These are phyloP conservation scores for Vanderwaltozyma yarrowii DNA, from an alignment of 805 yeast species.

Conservation along the genomic window DNA sequence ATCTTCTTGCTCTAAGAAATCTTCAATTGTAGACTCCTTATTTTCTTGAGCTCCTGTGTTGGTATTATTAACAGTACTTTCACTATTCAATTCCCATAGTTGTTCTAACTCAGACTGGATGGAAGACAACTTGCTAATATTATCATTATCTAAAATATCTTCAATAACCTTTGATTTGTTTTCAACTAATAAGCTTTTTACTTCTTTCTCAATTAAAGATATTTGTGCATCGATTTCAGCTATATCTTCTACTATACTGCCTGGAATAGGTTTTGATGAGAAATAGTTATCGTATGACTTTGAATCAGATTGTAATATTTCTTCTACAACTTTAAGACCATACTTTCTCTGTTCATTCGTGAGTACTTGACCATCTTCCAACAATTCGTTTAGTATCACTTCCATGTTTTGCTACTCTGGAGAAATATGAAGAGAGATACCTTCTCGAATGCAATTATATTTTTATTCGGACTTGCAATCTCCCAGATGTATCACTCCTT, in stretches of 20 bases:
- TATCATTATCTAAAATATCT: constrained; percentile 29
- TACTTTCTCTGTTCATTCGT: constrained; percentile 21
- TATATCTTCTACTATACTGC: constrained; percentile 47
- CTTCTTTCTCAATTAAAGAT: constrained; percentile 36
- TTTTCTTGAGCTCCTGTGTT: not conserved
- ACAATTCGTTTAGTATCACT: constrained; percentile 31
- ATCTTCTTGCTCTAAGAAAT: constrained; percentile 14
- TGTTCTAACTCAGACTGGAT: constrained; percentile 18
- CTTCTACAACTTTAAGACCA: constrained; percentile 28
- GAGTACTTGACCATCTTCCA: constrained; percentile 20
- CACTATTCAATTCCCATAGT: constrained; percentile 25
- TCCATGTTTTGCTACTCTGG: constrained; percentile 12
- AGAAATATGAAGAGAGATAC: too few species aligned
- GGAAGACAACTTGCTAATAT: constrained; percentile 7
- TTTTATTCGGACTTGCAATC: too few species aligned
- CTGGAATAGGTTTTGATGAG: constrained; percentile 30
- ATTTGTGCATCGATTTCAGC: constrained; percentile 61
- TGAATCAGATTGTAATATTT: constrained; percentile 39
- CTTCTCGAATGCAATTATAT: too few species aligned
- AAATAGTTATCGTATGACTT: constrained; percentile 36
- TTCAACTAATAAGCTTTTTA: constrained; percentile 32
- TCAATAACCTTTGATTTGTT: constrained; percentile 34
- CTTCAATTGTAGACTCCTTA: constrained; percentile 4
- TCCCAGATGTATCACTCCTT: too few species aligned
- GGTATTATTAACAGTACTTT: constrained; percentile 5